A percentile compares a stretch with the other conserved stretches of the same genome.
Conservation (phyloP, 192 early-diverging fungal species). For the Paraglomus brasilianum region DNA sequence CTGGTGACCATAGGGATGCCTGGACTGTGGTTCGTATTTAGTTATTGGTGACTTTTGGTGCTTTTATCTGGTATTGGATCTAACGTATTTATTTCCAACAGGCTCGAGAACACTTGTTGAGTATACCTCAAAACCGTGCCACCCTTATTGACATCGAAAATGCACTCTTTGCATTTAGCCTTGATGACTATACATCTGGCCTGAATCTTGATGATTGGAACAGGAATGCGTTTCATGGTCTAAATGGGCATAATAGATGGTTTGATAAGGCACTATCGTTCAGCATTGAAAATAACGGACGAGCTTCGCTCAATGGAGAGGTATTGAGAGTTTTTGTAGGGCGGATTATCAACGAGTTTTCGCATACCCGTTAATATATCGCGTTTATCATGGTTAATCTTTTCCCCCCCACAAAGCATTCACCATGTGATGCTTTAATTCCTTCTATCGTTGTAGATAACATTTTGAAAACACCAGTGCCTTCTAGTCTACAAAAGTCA, state of each 20-base stretch:
- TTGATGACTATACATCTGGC: conserved; percentile 67
- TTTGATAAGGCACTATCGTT: conserved; percentile 80
- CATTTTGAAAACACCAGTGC: conserved; percentile 40
- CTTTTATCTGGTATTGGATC: too few species aligned
- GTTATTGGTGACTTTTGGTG: not conserved
- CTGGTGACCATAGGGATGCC: conserved; percentile 77
- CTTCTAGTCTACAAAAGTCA: conserved; percentile 35
- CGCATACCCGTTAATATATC: conserved; percentile 15
- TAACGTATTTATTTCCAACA: not conserved
- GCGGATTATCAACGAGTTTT: conserved; percentile 35
- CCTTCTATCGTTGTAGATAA: conserved; percentile 61
- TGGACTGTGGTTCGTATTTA: conserved; percentile 56
- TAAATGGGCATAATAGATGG: conserved; percentile 84
- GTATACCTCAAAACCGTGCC: conserved; percentile 58
- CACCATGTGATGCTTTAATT: conserved; percentile 82
- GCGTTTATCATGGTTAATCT: conserved; percentile 21
- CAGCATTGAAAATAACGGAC: conserved; percentile 72
- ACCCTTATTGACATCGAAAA: conserved; percentile 65
- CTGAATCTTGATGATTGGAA: conserved; percentile 34
- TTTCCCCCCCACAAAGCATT: conserved; percentile 48
- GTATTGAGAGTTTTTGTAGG: conserved; percentile 46
- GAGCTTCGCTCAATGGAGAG: conserved; percentile 60
- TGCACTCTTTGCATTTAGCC: conserved; percentile 69
- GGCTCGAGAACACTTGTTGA: conserved; percentile 65
- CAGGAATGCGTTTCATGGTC: conserved; percentile 58